A percentile compares a stretch with the other conserved stretches of the same genome.
Conservation (phyloP, 192 early-diverging fungal genomes). For the Coemansia sp. region DNA sequence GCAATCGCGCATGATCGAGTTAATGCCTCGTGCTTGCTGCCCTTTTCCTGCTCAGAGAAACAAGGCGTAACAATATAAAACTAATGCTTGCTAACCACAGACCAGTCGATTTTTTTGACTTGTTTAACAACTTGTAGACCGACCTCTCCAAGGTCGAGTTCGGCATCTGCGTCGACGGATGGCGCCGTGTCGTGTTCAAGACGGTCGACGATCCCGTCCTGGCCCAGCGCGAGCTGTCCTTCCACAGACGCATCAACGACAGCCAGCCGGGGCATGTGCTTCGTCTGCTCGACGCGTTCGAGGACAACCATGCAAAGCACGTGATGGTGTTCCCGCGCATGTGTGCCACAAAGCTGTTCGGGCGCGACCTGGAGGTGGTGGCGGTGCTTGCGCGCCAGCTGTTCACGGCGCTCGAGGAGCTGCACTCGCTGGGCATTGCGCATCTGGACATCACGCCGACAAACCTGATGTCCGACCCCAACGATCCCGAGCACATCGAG, state of each 20-base stretch:
- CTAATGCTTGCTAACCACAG: conserved; percentile 3
- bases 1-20: conserved; percentile 9
- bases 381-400: conserved; percentile 55
- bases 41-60: neutral
- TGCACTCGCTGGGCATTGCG: conserved; percentile 63
- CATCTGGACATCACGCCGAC: conserved; percentile 70
- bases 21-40: neutral
- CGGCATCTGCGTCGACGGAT: conserved; percentile 61
- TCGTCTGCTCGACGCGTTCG: conserved; percentile 62
- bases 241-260: conserved; percentile 51
- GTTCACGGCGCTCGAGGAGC: conserved; percentile 57
- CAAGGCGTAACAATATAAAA: neutral
- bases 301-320: conserved; percentile 57
- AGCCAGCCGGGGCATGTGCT: conserved; percentile 54
- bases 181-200: conserved; percentile 65
- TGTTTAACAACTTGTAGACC: conserved; percentile 30
- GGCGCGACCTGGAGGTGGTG: conserved; percentile 58
- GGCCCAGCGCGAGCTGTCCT: conserved; percentile 58
- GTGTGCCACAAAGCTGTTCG: conserved; percentile 50
- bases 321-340: conserved; percentile 67
- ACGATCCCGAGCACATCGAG: conserved; percentile 52
- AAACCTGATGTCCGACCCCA: conserved; percentile 62
- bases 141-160: conserved; percentile 64
- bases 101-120: neutral
- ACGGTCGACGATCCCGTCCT: conserved; percentile 59